Percentiles rank a stretch among this genome's conserved stretches.
Conservation (phyloP, 2,329 filamentous ascomycete genomes). For the Fusarium sororula region DNA sequence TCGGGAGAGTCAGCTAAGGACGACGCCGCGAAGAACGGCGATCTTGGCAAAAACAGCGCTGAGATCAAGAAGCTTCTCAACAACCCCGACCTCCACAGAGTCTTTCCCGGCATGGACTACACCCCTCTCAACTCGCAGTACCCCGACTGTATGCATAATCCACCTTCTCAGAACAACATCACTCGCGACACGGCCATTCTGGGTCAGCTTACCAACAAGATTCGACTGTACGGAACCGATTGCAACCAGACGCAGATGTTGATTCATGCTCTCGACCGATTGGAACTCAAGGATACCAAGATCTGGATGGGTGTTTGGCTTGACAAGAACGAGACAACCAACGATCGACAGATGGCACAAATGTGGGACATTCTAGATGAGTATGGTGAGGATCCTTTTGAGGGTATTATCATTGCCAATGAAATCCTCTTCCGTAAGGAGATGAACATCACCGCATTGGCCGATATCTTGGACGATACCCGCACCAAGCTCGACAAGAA, state of each 20-base stretch:
- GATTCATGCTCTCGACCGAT: slow-evolving; percentile 78
- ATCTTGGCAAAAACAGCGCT: slow-evolving; percentile 75
- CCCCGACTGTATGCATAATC: slow-evolving; percentile 79
- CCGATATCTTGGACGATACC: slow-evolving; percentile 71
- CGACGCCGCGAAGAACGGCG: slow-evolving; percentile 72
- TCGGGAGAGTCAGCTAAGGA: slow-evolving; percentile 62
- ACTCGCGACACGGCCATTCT: slow-evolving; percentile 91
- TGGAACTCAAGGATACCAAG: slow-evolving; percentile 80
- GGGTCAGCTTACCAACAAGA: slow-evolving; percentile 85
- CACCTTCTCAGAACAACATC: slow-evolving; percentile 92
- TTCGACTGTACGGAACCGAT: slow-evolving; percentile 93
- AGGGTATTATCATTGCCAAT: slow-evolving; percentile 83
- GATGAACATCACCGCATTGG: slow-evolving; percentile 72
- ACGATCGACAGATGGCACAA: slow-evolving; percentile 79
- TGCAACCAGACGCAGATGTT: slow-evolving; percentile 98
- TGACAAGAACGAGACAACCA: slow-evolving; percentile 84
- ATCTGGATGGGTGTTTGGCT: slow-evolving; percentile 97
- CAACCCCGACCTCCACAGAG: slow-evolving; percentile 85
- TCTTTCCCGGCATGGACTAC: slow-evolving; percentile 96
- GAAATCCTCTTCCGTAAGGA: slow-evolving; percentile 81
- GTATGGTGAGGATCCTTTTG: slow-evolving; percentile 75
- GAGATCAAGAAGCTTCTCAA: slow-evolving; percentile 86
- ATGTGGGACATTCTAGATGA: slow-evolving; percentile 85
- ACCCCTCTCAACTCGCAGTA: slow-evolving; percentile 92
- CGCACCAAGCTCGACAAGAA: slow-evolving; percentile 75